Evolutionary conservation across 352 stramenopile species (phyloP), one percentile per base, ranked within the genome.

Genomic region (Phytophthora colocasiae): DNA sequence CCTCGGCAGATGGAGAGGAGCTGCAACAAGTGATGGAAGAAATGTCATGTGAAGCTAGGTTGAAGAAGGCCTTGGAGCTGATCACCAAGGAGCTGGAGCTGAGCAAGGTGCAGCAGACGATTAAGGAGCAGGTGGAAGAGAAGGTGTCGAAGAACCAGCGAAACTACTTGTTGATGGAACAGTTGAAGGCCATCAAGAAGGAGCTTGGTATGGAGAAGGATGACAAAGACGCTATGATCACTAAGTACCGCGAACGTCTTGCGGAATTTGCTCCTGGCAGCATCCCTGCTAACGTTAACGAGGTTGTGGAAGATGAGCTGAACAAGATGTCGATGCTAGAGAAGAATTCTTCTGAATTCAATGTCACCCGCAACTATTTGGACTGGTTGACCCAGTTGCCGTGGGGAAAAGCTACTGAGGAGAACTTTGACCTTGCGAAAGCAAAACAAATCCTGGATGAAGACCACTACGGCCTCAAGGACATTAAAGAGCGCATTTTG

Each of bases 171-270:
- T 79, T 99, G 12, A 98, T 93, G 72, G 97, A 99, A 71, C 98
- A 99, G 76, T 79, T 99, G 12, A 99, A 99, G 76, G 97, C 87
- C 0, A 99, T 99, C 65, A 99, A 99, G 81, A 99, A 99, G 62
- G 97, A 99, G 78, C 87, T 99, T 1, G 97, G 98, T 12, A 98
- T 99, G 83, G 97, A 99, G 69, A 98, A 98, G 58, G 97, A 99
- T 63, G 97, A 99, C 69, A 99, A 99, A 65, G 96, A 99, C 39
- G 93, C 92, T 3, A 92, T 99, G 61, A 91, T 99, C 57, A 82
- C 93, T 49, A 99, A 99, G 73, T 99, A 98, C 75, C 87, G 95
- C 31, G 95, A 98, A 58, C 81, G 90, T 1, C 56, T 98, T 9
- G 82, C 81, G 0, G 66, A 72, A 19, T 90, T 92, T 64, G 69